These are phyloP conservation scores for Anaeromyces robustus DNA, from an alignment of 192 early-diverging fungal genomes.

Conservation along the genomic window DNA sequence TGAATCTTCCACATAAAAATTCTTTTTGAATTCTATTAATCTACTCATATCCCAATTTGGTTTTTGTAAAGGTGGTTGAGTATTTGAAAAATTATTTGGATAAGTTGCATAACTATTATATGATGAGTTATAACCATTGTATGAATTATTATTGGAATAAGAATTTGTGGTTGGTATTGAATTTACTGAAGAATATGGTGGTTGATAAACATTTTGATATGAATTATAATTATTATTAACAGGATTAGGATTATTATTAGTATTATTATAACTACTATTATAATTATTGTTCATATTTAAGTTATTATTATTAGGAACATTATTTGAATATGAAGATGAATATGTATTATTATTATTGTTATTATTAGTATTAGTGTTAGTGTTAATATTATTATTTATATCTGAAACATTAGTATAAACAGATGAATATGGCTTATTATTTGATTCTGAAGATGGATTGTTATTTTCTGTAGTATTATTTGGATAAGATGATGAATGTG, in stretches of 20 bases:
- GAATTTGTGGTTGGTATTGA: not conserved
- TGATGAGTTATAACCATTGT: not conserved
- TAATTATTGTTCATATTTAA: too few relatives aligned
- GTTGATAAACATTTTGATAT: not conserved
- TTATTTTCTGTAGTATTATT: too few relatives aligned
- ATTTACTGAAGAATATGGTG: not conserved
- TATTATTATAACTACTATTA: too few relatives aligned
- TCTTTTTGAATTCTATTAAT: conserved; percentile 3
- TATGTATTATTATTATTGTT: not conserved
- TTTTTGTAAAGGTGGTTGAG: not conserved
- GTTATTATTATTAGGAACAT: too few relatives aligned
- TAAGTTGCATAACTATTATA: not conserved
- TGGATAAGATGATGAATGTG: not conserved
- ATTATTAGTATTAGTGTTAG: not conserved
- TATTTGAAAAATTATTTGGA: not conserved
- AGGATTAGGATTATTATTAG: too few relatives aligned
- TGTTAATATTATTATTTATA: too few relatives aligned
- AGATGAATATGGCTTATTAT: too few relatives aligned
- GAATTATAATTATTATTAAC: not conserved
- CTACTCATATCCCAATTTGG: not conserved
- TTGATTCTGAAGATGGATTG: too few relatives aligned
- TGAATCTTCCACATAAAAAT: conserved; percentile 85
- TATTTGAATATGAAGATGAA: too few relatives aligned
- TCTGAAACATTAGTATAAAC: too few relatives aligned
- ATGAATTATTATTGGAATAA: not conserved